Conservation (phyloP, 2,329 filamentous ascomycete genomes). For the Ilyonectria mors-panacis region DNA sequence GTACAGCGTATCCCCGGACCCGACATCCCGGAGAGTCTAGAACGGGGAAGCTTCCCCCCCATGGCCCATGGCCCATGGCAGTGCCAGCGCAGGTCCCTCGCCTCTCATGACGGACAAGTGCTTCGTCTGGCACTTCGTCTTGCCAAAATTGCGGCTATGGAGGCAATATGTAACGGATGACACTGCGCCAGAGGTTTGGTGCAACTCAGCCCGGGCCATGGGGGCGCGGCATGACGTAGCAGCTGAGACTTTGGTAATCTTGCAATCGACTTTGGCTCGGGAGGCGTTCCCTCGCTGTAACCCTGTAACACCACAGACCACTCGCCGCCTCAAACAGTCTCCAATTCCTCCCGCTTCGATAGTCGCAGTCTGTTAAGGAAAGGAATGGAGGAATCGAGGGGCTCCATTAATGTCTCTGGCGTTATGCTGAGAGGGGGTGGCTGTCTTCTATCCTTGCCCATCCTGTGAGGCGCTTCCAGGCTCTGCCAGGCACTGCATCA, state of each 20-base stretch:
- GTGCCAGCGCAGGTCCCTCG: neutral
- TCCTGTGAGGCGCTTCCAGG: neutral
- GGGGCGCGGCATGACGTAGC: conserved; percentile 43
- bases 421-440: neutral
- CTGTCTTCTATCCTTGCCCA: neutral
- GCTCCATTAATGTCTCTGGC: neutral
- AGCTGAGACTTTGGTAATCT: conserved; percentile 22
- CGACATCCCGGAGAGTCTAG: conserved; percentile 20
- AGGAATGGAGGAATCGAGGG: neutral
- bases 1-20: conserved; percentile 9
- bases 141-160: neutral
- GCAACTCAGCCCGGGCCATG: conserved; percentile 22
- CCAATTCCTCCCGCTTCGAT: neutral
- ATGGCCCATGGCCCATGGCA: neutral
- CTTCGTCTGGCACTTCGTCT: neutral
- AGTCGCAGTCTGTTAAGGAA: neutral
- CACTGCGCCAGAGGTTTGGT: conserved; percentile 11
- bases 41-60: neutral
- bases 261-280: conserved; percentile 18
- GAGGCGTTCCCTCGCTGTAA: neutral
- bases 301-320: conserved; percentile 1
- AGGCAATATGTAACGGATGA: neutral
- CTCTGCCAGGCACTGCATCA: neutral
- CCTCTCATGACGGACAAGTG: too few species aligned
- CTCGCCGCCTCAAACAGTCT: conserved; percentile 1